Conservation (phyloP, 2,329 filamentous ascomycete genomes). For the Phyllosticta citriasiana region DNA sequence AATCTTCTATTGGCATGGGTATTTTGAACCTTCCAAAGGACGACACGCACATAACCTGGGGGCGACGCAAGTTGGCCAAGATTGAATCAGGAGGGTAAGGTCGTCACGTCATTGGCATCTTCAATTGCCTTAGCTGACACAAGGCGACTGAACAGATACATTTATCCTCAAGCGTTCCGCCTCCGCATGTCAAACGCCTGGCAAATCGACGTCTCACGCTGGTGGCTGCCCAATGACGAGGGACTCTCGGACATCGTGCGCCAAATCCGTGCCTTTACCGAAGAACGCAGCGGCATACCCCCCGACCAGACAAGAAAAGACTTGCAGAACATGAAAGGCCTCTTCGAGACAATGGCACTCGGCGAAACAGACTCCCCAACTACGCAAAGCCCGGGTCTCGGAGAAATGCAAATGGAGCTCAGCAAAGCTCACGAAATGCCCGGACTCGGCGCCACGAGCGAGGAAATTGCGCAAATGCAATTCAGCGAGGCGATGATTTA, state of each 20-base stretch:
- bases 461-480: constrained; percentile 7
- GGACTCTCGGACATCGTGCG: constrained; percentile 63
- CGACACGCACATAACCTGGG: constrained; percentile 63
- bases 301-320: constrained; percentile 48
- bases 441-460: constrained; percentile 4
- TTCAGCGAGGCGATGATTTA: constrained; percentile 11
- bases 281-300: constrained; percentile 54
- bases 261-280: constrained; percentile 69
- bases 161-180: constrained; percentile 67
- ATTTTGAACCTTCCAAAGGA: constrained; percentile 73
- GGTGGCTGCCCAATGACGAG: constrained; percentile 85
- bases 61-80: constrained; percentile 64
- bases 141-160: constrained; percentile 51
- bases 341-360: constrained; percentile 40
- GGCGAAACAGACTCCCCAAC: constrained; percentile 11
- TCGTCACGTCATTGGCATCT: not conserved
- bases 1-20: constrained; percentile 67
- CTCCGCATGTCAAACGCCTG: constrained; percentile 67
- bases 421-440: not conserved
- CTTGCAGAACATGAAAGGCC: constrained; percentile 62
- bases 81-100: constrained; percentile 72
- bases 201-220: constrained; percentile 60
- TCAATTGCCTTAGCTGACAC: not conserved
- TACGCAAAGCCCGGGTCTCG: not conserved
- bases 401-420: not conserved